phyloP scores from a whole-genome alignment of 148 eudicot species.

The Nepenthes gracilis region DNA sequence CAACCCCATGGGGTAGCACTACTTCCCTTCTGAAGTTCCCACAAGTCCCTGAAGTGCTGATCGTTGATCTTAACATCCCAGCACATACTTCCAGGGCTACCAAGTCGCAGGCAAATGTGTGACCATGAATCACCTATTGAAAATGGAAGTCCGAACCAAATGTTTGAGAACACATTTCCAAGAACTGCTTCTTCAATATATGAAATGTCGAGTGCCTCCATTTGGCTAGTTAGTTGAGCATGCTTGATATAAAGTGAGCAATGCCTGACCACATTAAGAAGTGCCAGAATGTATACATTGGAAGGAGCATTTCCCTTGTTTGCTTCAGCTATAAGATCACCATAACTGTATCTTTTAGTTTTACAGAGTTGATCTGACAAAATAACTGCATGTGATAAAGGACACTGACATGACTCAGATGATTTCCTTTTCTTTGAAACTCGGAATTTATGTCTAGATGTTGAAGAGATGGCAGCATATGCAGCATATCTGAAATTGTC shows the following conservation, averaged over 20 bases:
- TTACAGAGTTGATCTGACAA: conserved; percentile 22
- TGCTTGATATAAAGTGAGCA: conserved; percentile 95
- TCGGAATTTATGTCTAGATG: conserved; percentile 21
- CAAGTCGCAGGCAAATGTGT: conserved; percentile 79
- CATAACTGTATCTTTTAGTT: conserved; percentile 44
- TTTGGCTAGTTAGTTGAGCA: conserved; percentile 87
- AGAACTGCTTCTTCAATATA: conserved; percentile 80
- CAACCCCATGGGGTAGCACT: conserved; percentile 75
- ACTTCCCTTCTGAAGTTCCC: conserved; percentile 92
- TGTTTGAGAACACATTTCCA: conserved; percentile 63
- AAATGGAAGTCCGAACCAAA: conserved; percentile 87
- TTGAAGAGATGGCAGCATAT: conserved; percentile 58
- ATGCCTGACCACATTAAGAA: conserved; percentile 88
- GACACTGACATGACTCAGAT: conserved; percentile 20
- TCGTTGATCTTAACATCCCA: conserved; percentile 98
- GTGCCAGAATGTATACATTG: conserved; percentile 60
- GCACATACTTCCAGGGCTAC: conserved; percentile 83
- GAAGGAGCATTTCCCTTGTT: conserved; percentile 84
- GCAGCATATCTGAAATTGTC: conserved; percentile 56
- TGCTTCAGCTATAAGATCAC: conserved; percentile 78
- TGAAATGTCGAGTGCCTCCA: conserved; percentile 84
- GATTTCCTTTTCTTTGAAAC: conserved; percentile 41
- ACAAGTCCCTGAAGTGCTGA: conserved; percentile 85
- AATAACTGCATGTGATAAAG: conserved; percentile 20
- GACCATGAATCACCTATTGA: conserved; percentile 70